Evolutionary conservation across 2,329 filamentous ascomycete species (phyloP).

Genomic region (Metarhizium rileyi): DNA sequence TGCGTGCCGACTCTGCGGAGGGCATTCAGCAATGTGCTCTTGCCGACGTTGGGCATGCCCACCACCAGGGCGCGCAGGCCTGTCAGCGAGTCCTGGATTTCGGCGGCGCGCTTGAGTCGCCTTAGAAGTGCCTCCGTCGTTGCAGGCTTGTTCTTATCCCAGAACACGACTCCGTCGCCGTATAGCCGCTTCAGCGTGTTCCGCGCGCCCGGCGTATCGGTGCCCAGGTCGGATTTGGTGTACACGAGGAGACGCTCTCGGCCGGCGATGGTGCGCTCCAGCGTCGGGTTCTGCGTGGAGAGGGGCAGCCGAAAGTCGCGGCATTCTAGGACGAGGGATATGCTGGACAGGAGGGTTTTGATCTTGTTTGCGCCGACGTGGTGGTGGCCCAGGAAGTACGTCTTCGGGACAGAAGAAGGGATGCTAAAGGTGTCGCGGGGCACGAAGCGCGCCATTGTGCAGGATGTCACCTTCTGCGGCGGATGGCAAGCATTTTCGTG

Average conservation of each 20-base stretch:
- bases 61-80: slow-evolving; percentile 82
- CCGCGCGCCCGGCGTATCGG: slow-evolving; percentile 19
- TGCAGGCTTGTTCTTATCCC: slow-evolving; percentile 26
- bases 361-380: slow-evolving; percentile 71
- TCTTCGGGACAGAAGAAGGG: slow-evolving; percentile 66
- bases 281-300: slow-evolving; percentile 80
- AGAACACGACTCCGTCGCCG: slow-evolving; percentile 31
- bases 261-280: slow-evolving; percentile 67
- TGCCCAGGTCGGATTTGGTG: slow-evolving; percentile 74
- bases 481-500: neutral
- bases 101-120: slow-evolving; percentile 23
- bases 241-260: slow-evolving; percentile 76
- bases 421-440: slow-evolving; percentile 66
- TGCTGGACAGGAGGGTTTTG: slow-evolving; percentile 66
- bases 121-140: slow-evolving; percentile 30
- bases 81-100: slow-evolving; percentile 47
- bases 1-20: slow-evolving; percentile 57
- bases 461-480: neutral
- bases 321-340: slow-evolving; percentile 88
- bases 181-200: slow-evolving; percentile 23
- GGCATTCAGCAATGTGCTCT: slow-evolving; percentile 86
- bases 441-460: slow-evolving; percentile 43
- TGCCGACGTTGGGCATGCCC: slow-evolving; percentile 96
- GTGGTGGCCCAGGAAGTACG: slow-evolving; percentile 95
- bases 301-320: slow-evolving; percentile 87